Conservation (phyloP, 2,329 filamentous ascomycete genomes). For the Fonsecaea nubica region DNA sequence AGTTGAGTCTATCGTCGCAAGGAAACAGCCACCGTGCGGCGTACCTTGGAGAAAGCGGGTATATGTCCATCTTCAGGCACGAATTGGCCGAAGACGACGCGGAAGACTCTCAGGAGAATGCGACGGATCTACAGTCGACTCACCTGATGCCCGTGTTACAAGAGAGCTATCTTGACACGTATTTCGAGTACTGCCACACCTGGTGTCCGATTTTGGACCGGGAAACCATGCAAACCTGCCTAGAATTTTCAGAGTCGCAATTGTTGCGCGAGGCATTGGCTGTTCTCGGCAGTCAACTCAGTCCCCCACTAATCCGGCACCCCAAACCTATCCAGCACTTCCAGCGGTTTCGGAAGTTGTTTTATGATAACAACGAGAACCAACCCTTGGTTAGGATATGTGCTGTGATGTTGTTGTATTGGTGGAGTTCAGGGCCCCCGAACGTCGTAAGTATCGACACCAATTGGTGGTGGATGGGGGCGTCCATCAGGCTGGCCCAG, state of each 20-base stretch:
- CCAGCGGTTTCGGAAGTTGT: conserved; percentile 47
- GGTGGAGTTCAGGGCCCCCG: conserved; percentile 53
- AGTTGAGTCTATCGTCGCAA: conserved; percentile 12
- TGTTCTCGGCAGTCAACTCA: conserved; percentile 18
- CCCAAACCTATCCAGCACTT: conserved; percentile 45
- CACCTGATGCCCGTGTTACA: conserved; percentile 43
- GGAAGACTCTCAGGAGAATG: not conserved
- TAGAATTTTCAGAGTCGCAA: conserved; percentile 25
- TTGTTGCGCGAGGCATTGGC: conserved; percentile 44
- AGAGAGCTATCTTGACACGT: conserved; percentile 53
- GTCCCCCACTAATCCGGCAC: conserved; percentile 14
- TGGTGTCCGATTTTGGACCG: conserved; percentile 53
- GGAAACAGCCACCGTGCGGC: conserved; percentile 16
- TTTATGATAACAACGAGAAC: conserved; percentile 51
- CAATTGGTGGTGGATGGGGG: conserved; percentile 54
- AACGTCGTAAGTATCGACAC: conserved; percentile 50
- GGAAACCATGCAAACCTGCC: not conserved
- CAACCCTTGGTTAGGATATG: conserved; percentile 48
- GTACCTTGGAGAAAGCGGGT: conserved; percentile 22
- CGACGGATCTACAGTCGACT: not conserved
- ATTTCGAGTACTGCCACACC: conserved; percentile 52
- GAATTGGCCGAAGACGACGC: not conserved
- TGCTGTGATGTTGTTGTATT: conserved; percentile 52
- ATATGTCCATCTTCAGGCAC: conserved; percentile 25
- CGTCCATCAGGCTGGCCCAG: conserved; percentile 53